These are phyloP conservation scores for Hyphopichia buzzinii DNA, from an alignment of 1,139 yeast genomes.

Conservation along the genomic window DNA sequence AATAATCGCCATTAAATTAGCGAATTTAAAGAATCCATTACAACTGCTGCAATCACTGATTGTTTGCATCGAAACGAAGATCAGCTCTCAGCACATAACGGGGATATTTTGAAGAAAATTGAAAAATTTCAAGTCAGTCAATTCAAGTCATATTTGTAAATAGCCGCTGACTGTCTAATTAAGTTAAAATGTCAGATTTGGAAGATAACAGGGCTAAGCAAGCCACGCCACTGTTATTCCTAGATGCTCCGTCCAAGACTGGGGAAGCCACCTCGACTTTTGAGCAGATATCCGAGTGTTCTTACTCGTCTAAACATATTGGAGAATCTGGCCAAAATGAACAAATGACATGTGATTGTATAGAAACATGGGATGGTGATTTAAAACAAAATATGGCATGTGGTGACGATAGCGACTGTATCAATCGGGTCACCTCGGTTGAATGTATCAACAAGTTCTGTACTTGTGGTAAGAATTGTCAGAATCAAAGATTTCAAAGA, in stretches of 20 bases:
- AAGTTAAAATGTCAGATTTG: conserved; percentile 10
- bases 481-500: conserved; percentile 83
- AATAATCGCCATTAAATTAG: no score
- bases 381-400: conserved; percentile 62
- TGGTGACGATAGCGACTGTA: conserved; percentile 84
- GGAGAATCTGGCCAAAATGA: conserved; percentile 72
- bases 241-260: conserved; percentile 57
- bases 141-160: no score
- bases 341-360: conserved; percentile 89
- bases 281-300: conserved; percentile 53
- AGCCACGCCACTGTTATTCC: conserved; percentile 33
- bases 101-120: no score
- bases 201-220: conserved; percentile 9
- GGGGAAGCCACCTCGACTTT: conserved; percentile 68
- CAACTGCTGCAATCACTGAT: no score
- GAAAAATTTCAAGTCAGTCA: no score
- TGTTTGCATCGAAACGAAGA: no score
- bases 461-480: conserved; percentile 76
- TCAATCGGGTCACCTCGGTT: conserved; percentile 85
- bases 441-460: conserved; percentile 81
- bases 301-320: conserved; percentile 55
- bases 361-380: conserved; percentile 42
- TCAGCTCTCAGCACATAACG: no score
- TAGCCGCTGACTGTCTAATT: no score
- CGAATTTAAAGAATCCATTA: no score